Percentiles rank a stretch among this genome's conserved stretches.
phyloP scores from a whole-genome alignment of 164 flowering plant species.

The Akebia trifoliata region DNA sequence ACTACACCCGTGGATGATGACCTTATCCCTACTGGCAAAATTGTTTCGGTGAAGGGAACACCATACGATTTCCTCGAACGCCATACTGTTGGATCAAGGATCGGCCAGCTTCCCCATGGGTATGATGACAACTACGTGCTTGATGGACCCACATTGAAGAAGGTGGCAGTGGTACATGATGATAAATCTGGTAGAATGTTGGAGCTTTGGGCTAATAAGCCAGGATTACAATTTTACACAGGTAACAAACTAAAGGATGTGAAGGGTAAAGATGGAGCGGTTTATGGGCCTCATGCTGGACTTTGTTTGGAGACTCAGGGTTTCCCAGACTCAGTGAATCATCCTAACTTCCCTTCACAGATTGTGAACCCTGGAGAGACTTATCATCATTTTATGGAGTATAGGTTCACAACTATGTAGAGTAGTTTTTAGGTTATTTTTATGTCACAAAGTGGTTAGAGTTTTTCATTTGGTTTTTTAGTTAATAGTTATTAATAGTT shows the following conservation, averaged over 20 bases:
- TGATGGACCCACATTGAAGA: slow-evolving; percentile 32
- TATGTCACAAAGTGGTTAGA: too few species aligned
- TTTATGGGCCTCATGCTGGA: slow-evolving; percentile 40
- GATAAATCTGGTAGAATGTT: slow-evolving; percentile 42
- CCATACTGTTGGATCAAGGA: slow-evolving; percentile 33
- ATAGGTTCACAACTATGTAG: slow-evolving; percentile 31
- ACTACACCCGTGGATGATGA: slow-evolving; percentile 49
- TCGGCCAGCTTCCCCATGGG: slow-evolving; percentile 42
- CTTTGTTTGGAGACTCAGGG: slow-evolving; percentile 71
- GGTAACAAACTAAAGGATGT: slow-evolving; percentile 29
- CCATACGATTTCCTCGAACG: slow-evolving; percentile 62
- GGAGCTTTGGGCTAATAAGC: slow-evolving; percentile 47
- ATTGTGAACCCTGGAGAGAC: slow-evolving; percentile 46
- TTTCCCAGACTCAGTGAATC: slow-evolving; percentile 75
- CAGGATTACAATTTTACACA: slow-evolving; percentile 73
- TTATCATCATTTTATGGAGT: slow-evolving; percentile 53
- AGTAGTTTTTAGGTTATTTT: too few species aligned
- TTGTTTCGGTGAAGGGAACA: slow-evolving; percentile 49
- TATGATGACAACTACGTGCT: slow-evolving; percentile 68
- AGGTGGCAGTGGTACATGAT: slow-evolving; percentile 42
- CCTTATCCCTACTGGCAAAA: slow-evolving; percentile 74
- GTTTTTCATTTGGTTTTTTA: too few species aligned
- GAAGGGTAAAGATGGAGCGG: slow-evolving; percentile 55
- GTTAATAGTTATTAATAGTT: too few species aligned
- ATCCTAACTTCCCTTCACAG: slow-evolving; percentile 72